These are phyloP conservation scores for Xylaria nigripes DNA, from an alignment of 495 filamentous ascomycete species.

Conservation along the genomic window DNA sequence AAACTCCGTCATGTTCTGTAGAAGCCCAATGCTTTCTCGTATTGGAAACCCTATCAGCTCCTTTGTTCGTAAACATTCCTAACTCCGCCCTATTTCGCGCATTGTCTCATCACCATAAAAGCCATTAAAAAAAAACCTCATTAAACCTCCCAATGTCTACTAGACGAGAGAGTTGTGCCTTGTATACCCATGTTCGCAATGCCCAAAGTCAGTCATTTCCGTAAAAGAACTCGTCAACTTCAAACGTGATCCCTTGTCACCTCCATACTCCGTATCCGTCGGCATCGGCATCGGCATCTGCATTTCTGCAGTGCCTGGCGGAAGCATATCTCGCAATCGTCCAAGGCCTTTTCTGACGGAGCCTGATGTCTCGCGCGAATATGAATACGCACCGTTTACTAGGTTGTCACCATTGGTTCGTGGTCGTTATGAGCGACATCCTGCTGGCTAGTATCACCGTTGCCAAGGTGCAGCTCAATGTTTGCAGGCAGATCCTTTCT, in stretches of 20 bases:
- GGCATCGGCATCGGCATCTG: neutral
- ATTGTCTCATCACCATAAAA: neutral
- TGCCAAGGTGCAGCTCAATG: conserved; percentile 64
- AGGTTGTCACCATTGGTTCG: conserved; percentile 54
- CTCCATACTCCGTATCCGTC: neutral
- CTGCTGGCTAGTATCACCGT: conserved; percentile 28
- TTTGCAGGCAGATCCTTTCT: conserved; percentile 67
- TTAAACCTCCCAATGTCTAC: neutral
- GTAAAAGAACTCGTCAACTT: neutral
- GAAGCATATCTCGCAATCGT: neutral
- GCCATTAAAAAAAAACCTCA: neutral
- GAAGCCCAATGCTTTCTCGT: neutral
- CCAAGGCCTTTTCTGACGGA: neutral
- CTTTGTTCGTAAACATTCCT: neutral
- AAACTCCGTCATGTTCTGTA: neutral
- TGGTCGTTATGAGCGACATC: conserved; percentile 34
- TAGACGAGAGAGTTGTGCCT: neutral
- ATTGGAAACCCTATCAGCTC: neutral
- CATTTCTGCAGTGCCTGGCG: neutral
- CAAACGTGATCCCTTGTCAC: neutral
- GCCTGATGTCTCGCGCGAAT: neutral
- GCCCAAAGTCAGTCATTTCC: neutral
- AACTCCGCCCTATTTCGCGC: neutral
- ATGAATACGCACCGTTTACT: neutral
- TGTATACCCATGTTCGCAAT: neutral